A percentile compares a stretch with the other conserved stretches of the same genome.
Evolutionary conservation across 176 grass and related monocot species (phyloP).

Genomic region (Alloteropsis semialata): DNA sequence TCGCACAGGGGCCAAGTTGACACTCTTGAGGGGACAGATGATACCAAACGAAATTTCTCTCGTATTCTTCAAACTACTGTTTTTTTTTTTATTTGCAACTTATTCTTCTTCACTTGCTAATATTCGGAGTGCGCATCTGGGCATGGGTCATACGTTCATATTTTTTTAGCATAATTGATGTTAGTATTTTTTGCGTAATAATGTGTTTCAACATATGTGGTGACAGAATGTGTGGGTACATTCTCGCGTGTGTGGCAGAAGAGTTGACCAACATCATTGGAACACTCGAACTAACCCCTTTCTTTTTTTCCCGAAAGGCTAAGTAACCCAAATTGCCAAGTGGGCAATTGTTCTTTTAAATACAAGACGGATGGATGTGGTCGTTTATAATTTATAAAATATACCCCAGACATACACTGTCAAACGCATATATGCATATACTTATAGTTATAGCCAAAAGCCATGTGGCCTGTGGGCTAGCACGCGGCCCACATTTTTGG

Average conservation of each 20-base stretch:
- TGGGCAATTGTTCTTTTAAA: too few relatives aligned
- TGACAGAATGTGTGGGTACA: background rate
- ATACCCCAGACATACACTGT: too few relatives aligned
- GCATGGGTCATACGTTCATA: background rate
- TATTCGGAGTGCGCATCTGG: background rate
- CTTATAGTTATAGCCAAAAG: too few relatives aligned
- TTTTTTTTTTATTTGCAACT: too few relatives aligned
- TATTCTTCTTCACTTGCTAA: background rate
- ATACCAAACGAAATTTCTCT: background rate
- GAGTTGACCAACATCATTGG: background rate
- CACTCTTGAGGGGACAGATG: conserved; percentile 20
- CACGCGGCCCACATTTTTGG: too few relatives aligned
- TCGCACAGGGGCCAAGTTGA: background rate
- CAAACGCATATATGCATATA: too few relatives aligned
- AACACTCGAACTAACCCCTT: too few relatives aligned
- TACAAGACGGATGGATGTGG: too few relatives aligned
- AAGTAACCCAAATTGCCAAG: too few relatives aligned
- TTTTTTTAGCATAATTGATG: background rate
- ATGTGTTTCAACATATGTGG: background rate
- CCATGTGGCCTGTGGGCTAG: too few relatives aligned
- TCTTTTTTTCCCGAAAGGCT: too few relatives aligned
- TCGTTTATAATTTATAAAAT: too few relatives aligned
- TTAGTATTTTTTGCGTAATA: background rate
- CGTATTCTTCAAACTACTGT: background rate
- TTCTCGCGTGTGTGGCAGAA: background rate